Conservation (phyloP, 768 basidiomycete species). For the Rubroboletus pulcherrimus region DNA sequence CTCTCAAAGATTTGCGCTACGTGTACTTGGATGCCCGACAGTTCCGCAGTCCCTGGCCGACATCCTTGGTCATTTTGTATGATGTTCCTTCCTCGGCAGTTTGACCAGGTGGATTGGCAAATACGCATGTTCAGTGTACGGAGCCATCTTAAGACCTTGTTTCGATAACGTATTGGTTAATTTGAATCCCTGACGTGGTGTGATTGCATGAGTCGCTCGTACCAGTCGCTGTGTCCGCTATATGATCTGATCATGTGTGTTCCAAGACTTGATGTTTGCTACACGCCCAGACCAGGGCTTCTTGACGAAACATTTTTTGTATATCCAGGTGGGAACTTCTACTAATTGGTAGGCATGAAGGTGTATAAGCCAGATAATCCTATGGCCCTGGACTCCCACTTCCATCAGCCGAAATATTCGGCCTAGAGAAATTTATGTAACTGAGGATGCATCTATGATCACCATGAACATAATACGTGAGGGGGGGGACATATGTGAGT, state of each 20-base stretch:
- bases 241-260: background rate
- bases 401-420: no score
- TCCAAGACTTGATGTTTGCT: no score
- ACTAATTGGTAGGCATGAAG: no score
- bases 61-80: slow-evolving; percentile 54
- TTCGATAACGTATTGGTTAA: slow-evolving; percentile 5
- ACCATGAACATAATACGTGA: no score
- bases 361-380: no score
- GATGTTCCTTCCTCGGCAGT: slow-evolving; percentile 17
- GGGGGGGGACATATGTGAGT: no score
- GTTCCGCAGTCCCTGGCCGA: slow-evolving; percentile 62
- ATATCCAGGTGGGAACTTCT: no score
- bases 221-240: background rate
- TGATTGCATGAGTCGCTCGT: background rate
- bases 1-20: slow-evolving; percentile 46
- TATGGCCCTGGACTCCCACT: no score
- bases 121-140: background rate
- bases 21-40: slow-evolving; percentile 54
- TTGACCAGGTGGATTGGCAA: slow-evolving; percentile 11
- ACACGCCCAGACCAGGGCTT: no score
- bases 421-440: no score
- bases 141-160: background rate
- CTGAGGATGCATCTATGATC: no score
- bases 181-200: background rate
- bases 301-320: no score